Conservation (phyloP, 495 filamentous ascomycete genomes). For the Lasiosphaeriaceae sp. region DNA sequence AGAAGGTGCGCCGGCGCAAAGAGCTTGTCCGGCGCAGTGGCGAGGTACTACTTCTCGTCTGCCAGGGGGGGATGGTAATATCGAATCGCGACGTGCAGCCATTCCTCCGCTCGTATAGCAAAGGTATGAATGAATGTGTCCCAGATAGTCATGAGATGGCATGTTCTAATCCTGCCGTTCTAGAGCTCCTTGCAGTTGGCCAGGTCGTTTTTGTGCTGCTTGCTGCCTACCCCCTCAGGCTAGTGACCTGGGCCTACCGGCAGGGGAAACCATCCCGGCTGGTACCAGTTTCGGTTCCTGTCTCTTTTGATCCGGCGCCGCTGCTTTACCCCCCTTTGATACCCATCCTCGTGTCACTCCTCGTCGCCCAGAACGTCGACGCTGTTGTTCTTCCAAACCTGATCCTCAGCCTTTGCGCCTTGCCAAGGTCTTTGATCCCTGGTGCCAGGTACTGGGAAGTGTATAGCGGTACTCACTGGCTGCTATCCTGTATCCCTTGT, state of each 20-base stretch:
- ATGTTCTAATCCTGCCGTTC: slow-evolving; percentile 8
- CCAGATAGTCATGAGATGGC: too few species aligned
- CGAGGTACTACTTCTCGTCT: slow-evolving; percentile 42
- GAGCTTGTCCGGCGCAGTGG: slow-evolving; percentile 41
- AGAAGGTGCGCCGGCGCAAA: slow-evolving; percentile 37
- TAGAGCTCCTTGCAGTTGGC: slow-evolving; percentile 30
- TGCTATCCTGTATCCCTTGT: slow-evolving; percentile 58
- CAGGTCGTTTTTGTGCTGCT: slow-evolving; percentile 23
- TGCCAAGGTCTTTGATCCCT: slow-evolving; percentile 72
- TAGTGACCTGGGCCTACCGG: slow-evolving; percentile 39
- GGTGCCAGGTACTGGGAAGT: slow-evolving; percentile 48
- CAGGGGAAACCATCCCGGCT: slow-evolving; percentile 30
- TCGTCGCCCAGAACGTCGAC: slow-evolving; percentile 57
- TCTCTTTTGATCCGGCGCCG: slow-evolving; percentile 84
- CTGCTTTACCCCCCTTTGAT: slow-evolving; percentile 79
- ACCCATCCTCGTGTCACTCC: slow-evolving; percentile 72
- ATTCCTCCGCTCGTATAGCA: slow-evolving; percentile 27
- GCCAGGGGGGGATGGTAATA: slow-evolving; percentile 36
- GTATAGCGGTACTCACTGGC: slow-evolving; percentile 66
- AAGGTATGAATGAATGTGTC: slow-evolving; percentile 25
- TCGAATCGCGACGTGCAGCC: slow-evolving; percentile 29
- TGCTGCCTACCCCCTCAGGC: slow-evolving; percentile 45
- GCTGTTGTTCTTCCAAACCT: slow-evolving; percentile 70
- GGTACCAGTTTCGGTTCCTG: slow-evolving; percentile 53
- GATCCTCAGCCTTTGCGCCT: slow-evolving; percentile 70